These are phyloP conservation scores for Aspergillus fumigatus DNA, from an alignment of 2,329 filamentous ascomycete species.

Conservation along the genomic window DNA sequence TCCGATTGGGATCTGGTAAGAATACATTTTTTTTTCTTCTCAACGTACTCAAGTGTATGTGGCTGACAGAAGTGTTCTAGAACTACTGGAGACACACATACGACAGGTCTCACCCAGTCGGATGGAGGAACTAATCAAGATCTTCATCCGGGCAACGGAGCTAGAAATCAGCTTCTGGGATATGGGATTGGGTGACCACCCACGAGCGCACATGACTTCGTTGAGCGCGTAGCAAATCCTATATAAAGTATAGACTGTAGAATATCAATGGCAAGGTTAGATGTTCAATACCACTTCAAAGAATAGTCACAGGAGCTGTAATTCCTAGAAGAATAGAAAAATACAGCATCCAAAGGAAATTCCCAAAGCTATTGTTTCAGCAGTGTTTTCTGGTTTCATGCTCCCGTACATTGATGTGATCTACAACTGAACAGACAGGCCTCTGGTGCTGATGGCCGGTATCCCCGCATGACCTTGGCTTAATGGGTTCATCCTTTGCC, in stretches of 20 bases:
- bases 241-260: background rate
- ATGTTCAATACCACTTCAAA: too few relatives aligned
- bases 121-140: slow-evolving; percentile 75
- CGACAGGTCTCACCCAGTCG: slow-evolving; percentile 66
- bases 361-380: too few relatives aligned
- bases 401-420: too few relatives aligned
- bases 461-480: too few relatives aligned
- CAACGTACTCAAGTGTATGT: background rate
- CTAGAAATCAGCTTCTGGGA: slow-evolving; percentile 74
- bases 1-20: slow-evolving; percentile 65
- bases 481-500: too few relatives aligned
- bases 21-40: background rate
- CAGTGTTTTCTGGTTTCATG: too few relatives aligned
- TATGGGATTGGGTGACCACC: slow-evolving; percentile 49
- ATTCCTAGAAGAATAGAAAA: too few relatives aligned
- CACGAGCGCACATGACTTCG: background rate
- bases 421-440: too few relatives aligned
- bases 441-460: too few relatives aligned
- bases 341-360: too few relatives aligned
- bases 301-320: too few relatives aligned
- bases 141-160: slow-evolving; percentile 83
- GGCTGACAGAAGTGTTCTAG: slow-evolving; percentile 37
- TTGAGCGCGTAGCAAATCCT: background rate
- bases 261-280: background rate
- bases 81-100: slow-evolving; percentile 70